phyloP scores from a whole-genome alignment of 148 eudicot genomes.

The Chenopodium quinoa region DNA sequence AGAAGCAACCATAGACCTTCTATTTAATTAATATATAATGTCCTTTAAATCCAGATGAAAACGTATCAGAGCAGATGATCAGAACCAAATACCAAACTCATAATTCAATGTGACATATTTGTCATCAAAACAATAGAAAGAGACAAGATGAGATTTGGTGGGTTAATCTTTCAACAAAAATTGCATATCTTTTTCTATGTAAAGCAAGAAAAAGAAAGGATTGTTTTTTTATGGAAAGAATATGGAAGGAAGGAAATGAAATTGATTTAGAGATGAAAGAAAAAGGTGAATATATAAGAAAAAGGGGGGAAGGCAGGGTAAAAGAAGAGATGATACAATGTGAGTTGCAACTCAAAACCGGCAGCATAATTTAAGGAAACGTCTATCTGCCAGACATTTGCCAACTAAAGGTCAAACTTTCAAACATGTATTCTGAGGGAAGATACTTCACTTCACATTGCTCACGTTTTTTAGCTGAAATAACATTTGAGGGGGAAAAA shows the following conservation, averaged over 20 bases:
- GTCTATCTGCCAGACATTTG: background rate
- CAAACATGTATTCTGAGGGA: conserved; percentile 2
- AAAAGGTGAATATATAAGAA: background rate
- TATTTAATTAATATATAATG: background rate
- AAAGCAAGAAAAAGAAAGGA: background rate
- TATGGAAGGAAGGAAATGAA: background rate
- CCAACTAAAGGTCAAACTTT: background rate
- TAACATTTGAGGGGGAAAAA: background rate
- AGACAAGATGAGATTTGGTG: background rate
- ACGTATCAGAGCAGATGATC: background rate
- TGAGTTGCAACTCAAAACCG: conserved; percentile 22
- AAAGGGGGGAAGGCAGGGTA: background rate
- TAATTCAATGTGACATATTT: background rate
- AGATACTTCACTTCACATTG: background rate
- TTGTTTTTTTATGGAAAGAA: background rate
- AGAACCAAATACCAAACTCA: background rate
- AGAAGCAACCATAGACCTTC: background rate
- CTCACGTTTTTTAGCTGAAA: background rate
- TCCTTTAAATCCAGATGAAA: background rate
- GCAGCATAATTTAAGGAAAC: conserved; percentile 14
- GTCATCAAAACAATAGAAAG: background rate
- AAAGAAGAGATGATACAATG: conserved; percentile 1
- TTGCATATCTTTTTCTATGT: background rate
- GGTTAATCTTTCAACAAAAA: background rate
- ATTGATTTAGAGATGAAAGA: background rate